phyloP scores from a whole-genome alignment of 495 filamentous ascomycete genomes.

The Cetradonia linearis region DNA sequence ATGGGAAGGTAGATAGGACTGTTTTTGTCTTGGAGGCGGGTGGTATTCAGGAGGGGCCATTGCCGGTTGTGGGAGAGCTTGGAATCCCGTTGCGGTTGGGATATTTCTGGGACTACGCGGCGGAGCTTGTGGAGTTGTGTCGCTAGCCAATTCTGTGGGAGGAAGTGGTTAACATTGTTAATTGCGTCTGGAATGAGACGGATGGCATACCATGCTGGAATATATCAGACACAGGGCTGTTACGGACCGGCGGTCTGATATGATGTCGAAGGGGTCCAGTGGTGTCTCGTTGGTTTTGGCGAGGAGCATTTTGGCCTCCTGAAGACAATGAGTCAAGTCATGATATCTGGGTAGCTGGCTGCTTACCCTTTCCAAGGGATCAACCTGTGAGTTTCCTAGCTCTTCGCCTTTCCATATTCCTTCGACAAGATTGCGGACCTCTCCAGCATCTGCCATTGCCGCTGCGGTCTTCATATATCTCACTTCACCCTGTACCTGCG shows the following conservation, averaged over 20 bases:
- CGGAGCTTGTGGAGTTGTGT: conserved; percentile 66
- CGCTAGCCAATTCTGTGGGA: conserved; percentile 72
- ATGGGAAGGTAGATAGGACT: conserved; percentile 78
- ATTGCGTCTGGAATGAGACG: neutral
- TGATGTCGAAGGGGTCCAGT: conserved; percentile 67
- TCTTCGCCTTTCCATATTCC: conserved; percentile 46
- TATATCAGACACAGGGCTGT: conserved; percentile 76
- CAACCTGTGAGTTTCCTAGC: conserved; percentile 24
- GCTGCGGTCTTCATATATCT: conserved; percentile 59
- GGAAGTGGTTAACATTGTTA: conserved; percentile 11
- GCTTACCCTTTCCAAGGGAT: conserved; percentile 36
- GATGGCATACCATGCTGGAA: conserved; percentile 66
- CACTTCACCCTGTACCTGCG: conserved; percentile 32
- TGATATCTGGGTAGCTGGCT: neutral
- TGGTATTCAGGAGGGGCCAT: conserved; percentile 64
- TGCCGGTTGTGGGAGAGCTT: conserved; percentile 45
- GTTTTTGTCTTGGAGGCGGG: conserved; percentile 47
- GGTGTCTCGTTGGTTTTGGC: conserved; percentile 50
- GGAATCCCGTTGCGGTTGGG: conserved; percentile 32
- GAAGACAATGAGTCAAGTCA: conserved; percentile 2
- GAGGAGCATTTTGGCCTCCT: conserved; percentile 62
- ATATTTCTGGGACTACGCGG: conserved; percentile 47
- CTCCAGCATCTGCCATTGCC: conserved; percentile 54
- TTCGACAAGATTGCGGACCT: conserved; percentile 54
- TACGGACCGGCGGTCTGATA: conserved; percentile 79